Percentiles rank a stretch among this genome's conserved stretches.
Conservation (phyloP, 2,329 filamentous ascomycete species). For the Sordariomycetes sp. region DNA sequence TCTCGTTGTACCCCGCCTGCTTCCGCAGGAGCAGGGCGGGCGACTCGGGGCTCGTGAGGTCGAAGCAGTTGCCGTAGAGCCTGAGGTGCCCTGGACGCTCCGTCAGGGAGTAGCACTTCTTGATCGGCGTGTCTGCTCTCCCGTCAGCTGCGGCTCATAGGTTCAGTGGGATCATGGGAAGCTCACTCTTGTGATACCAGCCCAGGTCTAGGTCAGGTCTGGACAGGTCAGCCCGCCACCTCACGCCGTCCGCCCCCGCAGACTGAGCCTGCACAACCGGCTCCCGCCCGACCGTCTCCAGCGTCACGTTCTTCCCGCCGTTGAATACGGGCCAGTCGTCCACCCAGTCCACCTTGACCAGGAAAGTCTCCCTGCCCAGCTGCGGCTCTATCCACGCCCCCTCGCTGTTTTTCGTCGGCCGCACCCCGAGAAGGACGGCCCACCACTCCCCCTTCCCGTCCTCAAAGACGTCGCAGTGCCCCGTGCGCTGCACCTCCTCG, state of each 20-base stretch:
- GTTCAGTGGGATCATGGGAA: background rate
- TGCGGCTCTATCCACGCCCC: background rate
- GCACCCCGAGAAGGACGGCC: background rate
- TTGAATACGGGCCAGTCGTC: background rate
- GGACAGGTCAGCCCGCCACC: background rate
- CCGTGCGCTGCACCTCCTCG: background rate
- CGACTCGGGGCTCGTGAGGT: background rate
- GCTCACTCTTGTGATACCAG: background rate
- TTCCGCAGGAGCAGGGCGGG: background rate
- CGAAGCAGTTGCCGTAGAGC: background rate
- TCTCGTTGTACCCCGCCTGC: background rate
- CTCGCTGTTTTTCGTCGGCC: background rate
- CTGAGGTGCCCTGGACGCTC: background rate
- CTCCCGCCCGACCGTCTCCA: background rate
- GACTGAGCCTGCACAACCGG: background rate
- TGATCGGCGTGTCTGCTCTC: background rate
- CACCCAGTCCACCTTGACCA: background rate
- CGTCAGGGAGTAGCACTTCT: background rate
- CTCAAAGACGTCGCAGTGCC: background rate
- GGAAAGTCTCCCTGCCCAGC: background rate
- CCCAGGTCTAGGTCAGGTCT: background rate
- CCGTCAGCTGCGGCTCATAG: background rate
- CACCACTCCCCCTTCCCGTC: background rate
- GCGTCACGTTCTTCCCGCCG: background rate
- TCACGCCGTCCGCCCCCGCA: background rate